Conservation (phyloP, 1,284 basidiomycete species). For the Leccinum griseonigrum region DNA sequence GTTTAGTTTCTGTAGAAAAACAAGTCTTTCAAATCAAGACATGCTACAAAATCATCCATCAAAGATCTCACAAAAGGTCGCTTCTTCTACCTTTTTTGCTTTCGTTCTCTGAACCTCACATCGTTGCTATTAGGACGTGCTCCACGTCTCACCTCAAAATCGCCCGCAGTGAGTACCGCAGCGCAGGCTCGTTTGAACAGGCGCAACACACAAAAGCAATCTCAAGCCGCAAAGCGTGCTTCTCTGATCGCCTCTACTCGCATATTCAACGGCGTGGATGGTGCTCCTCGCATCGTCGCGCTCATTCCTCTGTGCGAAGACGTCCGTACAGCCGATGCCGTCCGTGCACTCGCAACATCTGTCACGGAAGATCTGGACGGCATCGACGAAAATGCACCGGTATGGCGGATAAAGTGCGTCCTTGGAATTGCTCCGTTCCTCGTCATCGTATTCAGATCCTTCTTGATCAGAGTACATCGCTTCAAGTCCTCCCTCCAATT, state of each 20-base stretch:
- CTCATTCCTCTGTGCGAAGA: conserved; percentile 77
- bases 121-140: conserved; percentile 46
- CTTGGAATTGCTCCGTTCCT: background rate
- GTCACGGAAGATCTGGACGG: conserved; percentile 51
- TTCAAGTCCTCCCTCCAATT: conserved; percentile 95
- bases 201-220: conserved; percentile 78
- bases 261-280: conserved; percentile 74
- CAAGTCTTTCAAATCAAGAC: conserved; percentile 87
- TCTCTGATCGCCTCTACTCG: conserved; percentile 67
- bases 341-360: conserved; percentile 61
- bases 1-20: conserved; percentile 59
- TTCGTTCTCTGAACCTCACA: background rate
- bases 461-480: conserved; percentile 61
- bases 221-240: conserved; percentile 68
- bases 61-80: conserved; percentile 83
- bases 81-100: conserved; percentile 5
- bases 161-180: conserved; percentile 34
- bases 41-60: conserved; percentile 79
- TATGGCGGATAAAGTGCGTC: conserved; percentile 68
- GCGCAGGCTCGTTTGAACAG: conserved; percentile 68
- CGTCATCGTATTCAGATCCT: conserved; percentile 9
- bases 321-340: conserved; percentile 51
- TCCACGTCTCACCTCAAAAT: conserved; percentile 53
- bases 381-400: conserved; percentile 25
- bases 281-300: conserved; percentile 77